Percentiles rank a stretch among this genome's conserved stretches.
These are phyloP conservation scores for Oemleria cerasiformis DNA, from an alignment of 306 rosid species.

Conservation along the genomic window DNA sequence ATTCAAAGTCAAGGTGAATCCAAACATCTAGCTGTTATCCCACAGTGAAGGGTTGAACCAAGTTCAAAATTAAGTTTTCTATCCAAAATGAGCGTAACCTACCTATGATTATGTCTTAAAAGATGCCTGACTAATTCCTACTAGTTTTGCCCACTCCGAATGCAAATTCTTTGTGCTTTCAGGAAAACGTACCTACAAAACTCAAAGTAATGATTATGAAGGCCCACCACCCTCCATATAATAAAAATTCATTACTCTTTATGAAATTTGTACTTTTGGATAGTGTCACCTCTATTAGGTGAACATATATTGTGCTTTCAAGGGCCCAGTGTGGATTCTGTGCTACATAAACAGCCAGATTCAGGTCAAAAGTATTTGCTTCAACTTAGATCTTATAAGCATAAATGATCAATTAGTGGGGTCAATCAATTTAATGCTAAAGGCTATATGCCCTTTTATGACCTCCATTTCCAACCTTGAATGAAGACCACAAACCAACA, in stretches of 20 bases:
- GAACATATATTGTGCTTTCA: slow-evolving; percentile 7
- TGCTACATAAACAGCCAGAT: slow-evolving; percentile 7
- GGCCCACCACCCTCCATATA: not conserved
- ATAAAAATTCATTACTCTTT: slow-evolving; percentile 16
- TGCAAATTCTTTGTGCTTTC: slow-evolving; percentile 7
- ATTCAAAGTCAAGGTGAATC: not conserved
- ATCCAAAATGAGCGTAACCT: not conserved
- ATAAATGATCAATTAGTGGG: slow-evolving; percentile 4
- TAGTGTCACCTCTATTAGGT: slow-evolving; percentile 17
- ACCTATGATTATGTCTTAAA: not conserved
- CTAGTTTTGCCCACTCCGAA: not conserved
- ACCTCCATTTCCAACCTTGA: slow-evolving; percentile 7
- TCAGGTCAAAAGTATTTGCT: slow-evolving; percentile 9
- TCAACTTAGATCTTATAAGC: slow-evolving; percentile 3
- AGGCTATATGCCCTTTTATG: slow-evolving; percentile 6
- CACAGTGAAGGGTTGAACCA: not conserved
- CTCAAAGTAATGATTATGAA: not conserved
- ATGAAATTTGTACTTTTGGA: slow-evolving; percentile 16
- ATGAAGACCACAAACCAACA: slow-evolving; percentile 9
- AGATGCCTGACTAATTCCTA: not conserved
- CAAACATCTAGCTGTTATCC: not conserved
- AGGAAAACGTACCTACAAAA: not conserved
- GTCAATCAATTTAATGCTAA: slow-evolving; percentile 8
- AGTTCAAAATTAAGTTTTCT: not conserved
- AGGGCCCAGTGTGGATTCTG: slow-evolving; percentile 3